A percentile compares a stretch with the other conserved stretches of the same genome.
phyloP scores from a whole-genome alignment of 345 rosid species.

The Melaleuca alternifolia region DNA sequence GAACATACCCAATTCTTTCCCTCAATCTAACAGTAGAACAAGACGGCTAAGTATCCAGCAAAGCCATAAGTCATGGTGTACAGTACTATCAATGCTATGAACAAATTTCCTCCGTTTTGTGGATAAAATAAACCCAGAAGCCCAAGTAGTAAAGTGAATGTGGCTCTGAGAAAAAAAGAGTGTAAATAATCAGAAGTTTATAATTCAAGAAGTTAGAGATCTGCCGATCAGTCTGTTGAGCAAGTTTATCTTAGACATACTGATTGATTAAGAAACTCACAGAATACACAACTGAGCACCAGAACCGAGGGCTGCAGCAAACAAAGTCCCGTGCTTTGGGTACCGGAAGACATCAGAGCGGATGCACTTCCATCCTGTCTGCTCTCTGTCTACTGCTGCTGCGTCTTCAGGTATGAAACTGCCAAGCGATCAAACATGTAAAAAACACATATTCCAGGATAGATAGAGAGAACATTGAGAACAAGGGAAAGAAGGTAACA shows the following conservation, averaged over 20 bases:
- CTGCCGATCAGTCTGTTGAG: not conserved
- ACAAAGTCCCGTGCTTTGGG: conserved; percentile 58
- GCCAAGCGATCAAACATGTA: not conserved
- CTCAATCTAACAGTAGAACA: conserved; percentile 82
- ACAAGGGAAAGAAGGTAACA: not conserved
- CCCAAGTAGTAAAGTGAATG: conserved; percentile 71
- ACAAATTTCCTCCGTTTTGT: conserved; percentile 78
- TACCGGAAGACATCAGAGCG: conserved; percentile 79
- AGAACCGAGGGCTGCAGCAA: conserved; percentile 74
- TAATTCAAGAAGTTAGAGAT: not conserved
- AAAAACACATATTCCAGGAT: not conserved
- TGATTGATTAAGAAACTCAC: conserved; percentile 26
- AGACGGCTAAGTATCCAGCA: conserved; percentile 71
- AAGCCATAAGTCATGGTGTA: conserved; percentile 80
- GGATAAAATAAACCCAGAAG: conserved; percentile 87
- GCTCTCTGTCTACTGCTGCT: conserved; percentile 85
- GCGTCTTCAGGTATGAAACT: conserved; percentile 87
- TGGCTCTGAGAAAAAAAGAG: conserved; percentile 31
- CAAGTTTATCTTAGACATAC: not conserved
- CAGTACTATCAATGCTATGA: conserved; percentile 69
- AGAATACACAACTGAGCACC: conserved; percentile 73
- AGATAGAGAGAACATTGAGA: not conserved
- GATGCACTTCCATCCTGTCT: conserved; percentile 91
- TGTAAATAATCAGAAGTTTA: not conserved
- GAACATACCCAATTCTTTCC: conserved; percentile 73